These are phyloP conservation scores for Erodium trifolium DNA, from an alignment of 441 rosid species.

Conservation along the genomic window DNA sequence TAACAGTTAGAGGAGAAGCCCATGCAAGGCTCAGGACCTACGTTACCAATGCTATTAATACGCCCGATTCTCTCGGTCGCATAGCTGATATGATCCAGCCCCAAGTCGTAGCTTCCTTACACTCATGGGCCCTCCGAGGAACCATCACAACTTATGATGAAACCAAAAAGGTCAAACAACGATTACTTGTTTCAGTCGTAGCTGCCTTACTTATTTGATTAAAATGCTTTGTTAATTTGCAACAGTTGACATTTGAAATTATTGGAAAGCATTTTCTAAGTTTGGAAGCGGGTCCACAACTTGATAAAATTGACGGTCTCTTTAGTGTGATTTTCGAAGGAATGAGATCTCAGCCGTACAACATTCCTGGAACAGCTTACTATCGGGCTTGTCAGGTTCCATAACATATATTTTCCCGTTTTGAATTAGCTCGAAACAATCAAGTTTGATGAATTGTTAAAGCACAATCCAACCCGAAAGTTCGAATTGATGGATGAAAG, in stretches of 20 bases:
- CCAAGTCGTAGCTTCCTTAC: slow-evolving; percentile 22
- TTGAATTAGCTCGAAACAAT: too few species aligned
- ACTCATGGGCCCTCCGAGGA: slow-evolving; percentile 28
- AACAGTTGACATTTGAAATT: slow-evolving; percentile 31
- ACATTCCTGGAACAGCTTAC: slow-evolving; percentile 33
- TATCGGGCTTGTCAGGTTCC: slow-evolving; percentile 27
- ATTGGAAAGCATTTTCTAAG: slow-evolving; percentile 31
- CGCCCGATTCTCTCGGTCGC: slow-evolving; percentile 26
- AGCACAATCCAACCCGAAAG: too few species aligned
- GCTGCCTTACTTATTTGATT: too few species aligned
- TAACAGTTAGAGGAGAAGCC: slow-evolving; percentile 21
- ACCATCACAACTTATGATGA: slow-evolving; percentile 19
- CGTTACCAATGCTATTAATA: slow-evolving; percentile 23
- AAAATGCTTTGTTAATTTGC: too few species aligned
- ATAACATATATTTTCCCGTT: too few species aligned
- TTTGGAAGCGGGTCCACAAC: slow-evolving; percentile 30
- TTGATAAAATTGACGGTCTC: slow-evolving; percentile 18
- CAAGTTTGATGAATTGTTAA: too few species aligned
- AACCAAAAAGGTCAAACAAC: slow-evolving; percentile 21
- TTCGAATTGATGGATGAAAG: too few species aligned
- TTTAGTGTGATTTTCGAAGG: slow-evolving; percentile 26
- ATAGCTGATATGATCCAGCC: slow-evolving; percentile 26
- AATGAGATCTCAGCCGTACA: slow-evolving; percentile 28
- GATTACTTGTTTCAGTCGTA: too few species aligned
- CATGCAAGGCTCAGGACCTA: slow-evolving; percentile 28